phyloP scores from a whole-genome alignment of 257 asterid species.

The Nicotiana noctiflora region DNA sequence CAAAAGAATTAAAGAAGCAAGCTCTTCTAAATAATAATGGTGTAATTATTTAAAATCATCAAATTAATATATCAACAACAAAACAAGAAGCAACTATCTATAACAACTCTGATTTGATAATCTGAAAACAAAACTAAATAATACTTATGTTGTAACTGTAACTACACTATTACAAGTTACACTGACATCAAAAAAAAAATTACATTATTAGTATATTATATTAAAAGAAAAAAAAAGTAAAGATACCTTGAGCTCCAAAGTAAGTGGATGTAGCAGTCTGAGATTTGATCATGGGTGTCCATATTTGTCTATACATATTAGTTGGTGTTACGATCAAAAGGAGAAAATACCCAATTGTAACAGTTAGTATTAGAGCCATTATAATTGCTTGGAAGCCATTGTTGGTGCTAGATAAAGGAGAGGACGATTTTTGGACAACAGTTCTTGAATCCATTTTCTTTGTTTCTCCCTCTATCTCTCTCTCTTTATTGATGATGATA shows the following conservation, averaged over 20 bases:
- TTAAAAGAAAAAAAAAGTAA: too few relatives aligned
- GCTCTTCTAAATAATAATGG: too few relatives aligned
- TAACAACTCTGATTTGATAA: not conserved
- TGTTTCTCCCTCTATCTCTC: not conserved
- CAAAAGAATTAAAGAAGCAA: not conserved
- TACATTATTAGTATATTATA: too few relatives aligned
- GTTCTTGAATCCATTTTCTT: not conserved
- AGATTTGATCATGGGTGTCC: conserved; percentile 46
- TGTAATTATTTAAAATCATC: not conserved
- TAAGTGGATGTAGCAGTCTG: conserved; percentile 45
- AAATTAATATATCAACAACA: not conserved
- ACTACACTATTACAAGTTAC: too few relatives aligned
- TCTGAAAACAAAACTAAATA: not conserved
- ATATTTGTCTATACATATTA: conserved; percentile 23
- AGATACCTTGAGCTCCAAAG: conserved; percentile 71
- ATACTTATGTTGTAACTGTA: not conserved
- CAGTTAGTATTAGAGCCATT: conserved; percentile 24
- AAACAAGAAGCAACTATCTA: not conserved
- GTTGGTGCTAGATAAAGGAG: conserved; percentile 6
- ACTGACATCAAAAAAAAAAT: too few relatives aligned
- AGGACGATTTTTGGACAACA: conserved; percentile 8
- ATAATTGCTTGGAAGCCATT: conserved; percentile 28
- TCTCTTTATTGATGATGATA: not conserved
- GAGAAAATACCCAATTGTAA: conserved; percentile 45
- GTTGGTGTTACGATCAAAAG: conserved; percentile 66